These are phyloP conservation scores for Candida corydali DNA, from an alignment of 805 yeast species.

Conservation along the genomic window DNA sequence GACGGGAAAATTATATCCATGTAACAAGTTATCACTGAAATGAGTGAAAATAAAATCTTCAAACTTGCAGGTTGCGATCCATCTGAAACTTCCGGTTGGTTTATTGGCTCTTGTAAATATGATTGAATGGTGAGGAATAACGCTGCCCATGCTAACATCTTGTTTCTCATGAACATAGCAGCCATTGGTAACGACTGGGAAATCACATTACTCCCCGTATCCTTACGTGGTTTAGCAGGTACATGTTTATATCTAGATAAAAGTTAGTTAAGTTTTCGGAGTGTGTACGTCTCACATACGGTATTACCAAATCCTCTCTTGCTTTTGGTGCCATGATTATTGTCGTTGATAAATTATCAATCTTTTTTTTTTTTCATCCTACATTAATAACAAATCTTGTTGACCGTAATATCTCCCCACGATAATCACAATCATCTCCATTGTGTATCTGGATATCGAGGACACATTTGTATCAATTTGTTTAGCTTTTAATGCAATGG, in stretches of 20 bases:
- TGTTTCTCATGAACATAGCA: slow-evolving; percentile 62
- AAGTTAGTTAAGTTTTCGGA: background rate
- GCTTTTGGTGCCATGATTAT: slow-evolving; percentile 20
- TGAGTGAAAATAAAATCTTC: slow-evolving; percentile 40
- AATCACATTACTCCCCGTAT: slow-evolving; percentile 39
- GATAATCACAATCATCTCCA: slow-evolving; percentile 27
- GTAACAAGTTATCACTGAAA: slow-evolving; percentile 51
- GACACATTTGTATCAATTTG: slow-evolving; percentile 3
- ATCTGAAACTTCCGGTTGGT: slow-evolving; percentile 24
- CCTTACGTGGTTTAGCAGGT: slow-evolving; percentile 46
- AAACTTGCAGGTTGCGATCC: slow-evolving; percentile 44
- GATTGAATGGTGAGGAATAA: slow-evolving; percentile 47
- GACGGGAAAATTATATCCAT: slow-evolving; percentile 48
- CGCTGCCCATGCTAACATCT: slow-evolving; percentile 54
- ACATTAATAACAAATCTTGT: slow-evolving; percentile 19
- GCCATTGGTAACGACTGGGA: slow-evolving; percentile 64
- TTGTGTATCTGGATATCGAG: slow-evolving; percentile 18
- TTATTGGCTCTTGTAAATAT: slow-evolving; percentile 41
- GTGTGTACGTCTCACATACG: slow-evolving; percentile 21
- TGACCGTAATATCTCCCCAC: slow-evolving; percentile 35
- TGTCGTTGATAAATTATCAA: slow-evolving; percentile 5
- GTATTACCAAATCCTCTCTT: slow-evolving; percentile 31
- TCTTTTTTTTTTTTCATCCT: background rate
- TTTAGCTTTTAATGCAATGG: slow-evolving; percentile 20
- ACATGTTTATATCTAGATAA: slow-evolving; percentile 38